Evolutionary conservation across 306 rosid species (phyloP), one percentile per base, ranked within the genome.

Genomic region (Corylus heterophylla): DNA sequence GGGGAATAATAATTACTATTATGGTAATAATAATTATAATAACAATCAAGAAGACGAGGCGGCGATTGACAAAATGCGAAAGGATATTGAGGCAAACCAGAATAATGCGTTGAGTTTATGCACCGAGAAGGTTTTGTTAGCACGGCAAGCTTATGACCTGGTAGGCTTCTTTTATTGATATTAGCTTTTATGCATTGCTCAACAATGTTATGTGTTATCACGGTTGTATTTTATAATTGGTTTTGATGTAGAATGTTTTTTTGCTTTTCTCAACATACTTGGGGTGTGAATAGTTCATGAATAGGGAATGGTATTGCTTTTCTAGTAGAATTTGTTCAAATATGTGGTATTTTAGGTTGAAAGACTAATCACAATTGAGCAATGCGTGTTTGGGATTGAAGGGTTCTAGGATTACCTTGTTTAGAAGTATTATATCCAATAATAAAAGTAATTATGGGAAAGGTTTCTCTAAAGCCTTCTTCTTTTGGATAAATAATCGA

Each of bases 111-210:
- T 91, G 81, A 91, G 90, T 90, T 89, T 94, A 14, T 94, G 98
- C 37, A 92, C 98, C 5, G 98, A 94, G 90, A 94, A 92, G 81
- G 98, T 94, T 79, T 86, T 94, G 83, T 83, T 94, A 86, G 98
- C 98, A 9, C 89, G 91, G 29, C 98, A 94, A 91, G 98, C 98
- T 31, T 89, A 89, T 88, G 98, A 94, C 68, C 86, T 94, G 95
- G 97, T 94, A 75, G 58, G 86, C 68, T 39, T 14, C 59, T 66
- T 4, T 50, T 45, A 6, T 76, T 51, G 20, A 64, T 80, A 52
- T 42, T 44, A 8, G 73, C 13, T 80, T n/a, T 22, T 71, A 49
- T 79, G 74, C 42, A 11, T 73, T 31, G 35, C 37, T 62, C 17
- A 61, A 12, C 14, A 27, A 27, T 25, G 17, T 22, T 58, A 22